Evolutionary conservation across 192 early-diverging fungal species (phyloP).

Genomic region (Backusella liffmaniae): DNA sequence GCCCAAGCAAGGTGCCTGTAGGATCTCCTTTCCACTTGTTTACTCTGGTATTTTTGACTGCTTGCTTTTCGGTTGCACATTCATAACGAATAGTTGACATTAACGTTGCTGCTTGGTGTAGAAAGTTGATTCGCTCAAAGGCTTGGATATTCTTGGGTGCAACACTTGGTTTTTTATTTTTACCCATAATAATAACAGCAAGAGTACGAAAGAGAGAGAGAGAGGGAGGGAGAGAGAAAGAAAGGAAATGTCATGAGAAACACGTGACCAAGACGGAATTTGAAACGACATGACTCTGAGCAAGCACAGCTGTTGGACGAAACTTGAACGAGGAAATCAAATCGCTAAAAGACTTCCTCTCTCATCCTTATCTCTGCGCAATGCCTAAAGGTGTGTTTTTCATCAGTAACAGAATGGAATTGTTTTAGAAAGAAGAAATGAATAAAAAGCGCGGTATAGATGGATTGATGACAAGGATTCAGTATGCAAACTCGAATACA

Average conservation of each 20-base stretch:
- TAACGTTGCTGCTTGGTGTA: slow-evolving; percentile 61
- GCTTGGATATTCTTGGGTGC: slow-evolving; percentile 45
- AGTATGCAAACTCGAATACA: not conserved
- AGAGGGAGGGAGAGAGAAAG: not conserved
- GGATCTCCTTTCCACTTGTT: not conserved
- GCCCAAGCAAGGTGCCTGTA: not conserved
- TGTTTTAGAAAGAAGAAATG: not conserved
- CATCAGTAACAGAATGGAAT: not conserved
- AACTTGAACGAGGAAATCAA: not conserved
- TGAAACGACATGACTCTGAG: not conserved
- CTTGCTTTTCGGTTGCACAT: not conserved
- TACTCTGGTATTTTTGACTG: not conserved
- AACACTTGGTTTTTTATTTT: slow-evolving; percentile 6
- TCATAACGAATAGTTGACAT: slow-evolving; percentile 44
- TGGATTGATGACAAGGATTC: not conserved
- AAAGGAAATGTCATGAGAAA: too few species aligned
- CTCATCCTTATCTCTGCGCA: slow-evolving; percentile 17
- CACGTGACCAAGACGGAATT: too few species aligned
- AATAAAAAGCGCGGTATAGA: not conserved
- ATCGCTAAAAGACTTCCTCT: slow-evolving; percentile 3
- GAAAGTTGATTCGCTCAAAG: slow-evolving; percentile 65
- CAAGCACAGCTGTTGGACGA: not conserved
- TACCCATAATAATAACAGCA: slow-evolving; percentile 8
- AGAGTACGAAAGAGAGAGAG: not conserved
- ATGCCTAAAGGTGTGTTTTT: slow-evolving; percentile 16